A percentile compares a stretch with the other conserved stretches of the same genome.
These are phyloP conservation scores for Bocquillonia castaneifolia DNA, from an alignment of 441 rosid species.

Conservation along the genomic window DNA sequence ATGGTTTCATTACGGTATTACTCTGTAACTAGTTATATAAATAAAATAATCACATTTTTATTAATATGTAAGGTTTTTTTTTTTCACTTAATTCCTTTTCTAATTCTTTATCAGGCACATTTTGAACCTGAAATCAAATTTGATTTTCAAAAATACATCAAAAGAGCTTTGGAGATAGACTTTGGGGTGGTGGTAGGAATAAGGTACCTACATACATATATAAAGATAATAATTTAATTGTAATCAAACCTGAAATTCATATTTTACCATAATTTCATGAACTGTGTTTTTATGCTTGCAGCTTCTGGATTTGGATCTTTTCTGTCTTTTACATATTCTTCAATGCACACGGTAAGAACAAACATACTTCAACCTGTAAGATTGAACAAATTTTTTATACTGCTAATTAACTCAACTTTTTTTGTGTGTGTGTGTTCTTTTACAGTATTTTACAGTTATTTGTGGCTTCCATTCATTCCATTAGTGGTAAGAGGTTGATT, in stretches of 20 bases:
- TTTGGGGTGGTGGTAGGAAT: slow-evolving; percentile 53
- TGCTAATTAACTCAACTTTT: no score
- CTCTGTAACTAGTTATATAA: neutral
- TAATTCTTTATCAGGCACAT: slow-evolving; percentile 41
- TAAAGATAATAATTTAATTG: neutral
- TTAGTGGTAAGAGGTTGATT: slow-evolving; percentile 37
- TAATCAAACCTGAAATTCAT: neutral
- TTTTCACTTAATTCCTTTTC: neutral
- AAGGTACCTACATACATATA: slow-evolving; percentile 33
- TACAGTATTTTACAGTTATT: slow-evolving; percentile 43
- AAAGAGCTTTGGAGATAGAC: slow-evolving; percentile 63
- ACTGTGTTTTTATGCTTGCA: slow-evolving; percentile 25
- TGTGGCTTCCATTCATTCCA: slow-evolving; percentile 62
- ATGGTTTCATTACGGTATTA: slow-evolving; percentile 63
- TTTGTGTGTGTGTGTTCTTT: no score
- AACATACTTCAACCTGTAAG: neutral
- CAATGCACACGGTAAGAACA: slow-evolving; percentile 43
- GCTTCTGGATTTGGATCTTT: slow-evolving; percentile 52
- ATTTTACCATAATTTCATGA: neutral
- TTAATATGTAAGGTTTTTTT: neutral
- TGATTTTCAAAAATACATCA: slow-evolving; percentile 61
- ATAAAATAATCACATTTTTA: neutral
- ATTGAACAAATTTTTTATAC: no score
- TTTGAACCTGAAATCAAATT: slow-evolving; percentile 48
- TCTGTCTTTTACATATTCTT: slow-evolving; percentile 43